These are phyloP conservation scores for Spiromyces aspiralis DNA, from an alignment of 371 early-diverging fungal species.

Conservation along the genomic window DNA sequence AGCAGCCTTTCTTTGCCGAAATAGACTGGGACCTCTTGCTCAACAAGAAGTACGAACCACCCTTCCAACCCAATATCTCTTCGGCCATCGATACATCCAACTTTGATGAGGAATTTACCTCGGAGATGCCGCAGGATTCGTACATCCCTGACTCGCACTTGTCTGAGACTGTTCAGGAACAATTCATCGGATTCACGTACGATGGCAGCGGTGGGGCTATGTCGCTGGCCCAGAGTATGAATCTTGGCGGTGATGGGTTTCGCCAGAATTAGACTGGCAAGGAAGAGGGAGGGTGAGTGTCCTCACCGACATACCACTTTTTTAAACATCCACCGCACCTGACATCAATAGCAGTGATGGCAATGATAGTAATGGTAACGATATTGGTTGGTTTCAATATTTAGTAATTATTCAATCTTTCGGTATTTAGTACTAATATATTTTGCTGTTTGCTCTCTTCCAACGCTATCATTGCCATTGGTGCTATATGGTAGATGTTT, in stretches of 20 bases:
- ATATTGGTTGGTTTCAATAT: too few relatives aligned
- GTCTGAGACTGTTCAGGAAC: conserved; percentile 78
- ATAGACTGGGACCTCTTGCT: conserved; percentile 80
- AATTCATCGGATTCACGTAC: conserved; percentile 90
- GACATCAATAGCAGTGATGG: too few relatives aligned
- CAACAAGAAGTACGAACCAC: conserved; percentile 77
- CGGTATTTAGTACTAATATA: too few relatives aligned
- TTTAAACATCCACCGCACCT: too few relatives aligned
- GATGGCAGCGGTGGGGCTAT: conserved; percentile 46
- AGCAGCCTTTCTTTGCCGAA: conserved; percentile 81
- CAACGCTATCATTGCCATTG: too few relatives aligned
- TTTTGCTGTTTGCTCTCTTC: too few relatives aligned
- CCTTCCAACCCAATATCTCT: conserved; percentile 82
- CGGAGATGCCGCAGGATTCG: conserved; percentile 76
- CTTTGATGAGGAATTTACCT: conserved; percentile 90
- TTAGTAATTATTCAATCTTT: too few relatives aligned
- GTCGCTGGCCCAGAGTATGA: conserved; percentile 30
- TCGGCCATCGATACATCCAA: conserved; percentile 80
- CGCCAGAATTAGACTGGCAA: too few relatives aligned
- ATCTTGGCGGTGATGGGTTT: not conserved
- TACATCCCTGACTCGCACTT: conserved; percentile 61
- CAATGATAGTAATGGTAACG: too few relatives aligned
- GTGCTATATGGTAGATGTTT: too few relatives aligned
- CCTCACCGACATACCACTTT: too few relatives aligned
- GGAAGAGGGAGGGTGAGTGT: too few relatives aligned